Conservation (phyloP, 2,329 filamentous ascomycete genomes). For the Aspergillus carbonarius region DNA sequence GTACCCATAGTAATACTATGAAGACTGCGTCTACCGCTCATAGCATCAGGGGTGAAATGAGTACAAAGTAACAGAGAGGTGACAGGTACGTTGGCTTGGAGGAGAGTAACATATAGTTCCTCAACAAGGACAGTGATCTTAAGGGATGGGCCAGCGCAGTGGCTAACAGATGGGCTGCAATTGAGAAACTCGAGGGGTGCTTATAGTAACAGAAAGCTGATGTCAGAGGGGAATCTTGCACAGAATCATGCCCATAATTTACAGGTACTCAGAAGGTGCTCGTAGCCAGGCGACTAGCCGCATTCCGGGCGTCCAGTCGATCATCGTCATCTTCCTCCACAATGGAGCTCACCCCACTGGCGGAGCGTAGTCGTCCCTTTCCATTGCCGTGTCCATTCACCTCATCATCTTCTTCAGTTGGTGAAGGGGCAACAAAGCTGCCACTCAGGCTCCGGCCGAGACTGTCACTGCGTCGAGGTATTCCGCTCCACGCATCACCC, state of each 20-base stretch:
- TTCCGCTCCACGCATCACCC: slow-evolving; percentile 97
- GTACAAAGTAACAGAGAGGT: not conserved
- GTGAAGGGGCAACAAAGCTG: slow-evolving; percentile 64
- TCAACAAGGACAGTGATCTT: not conserved
- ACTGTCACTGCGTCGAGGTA: slow-evolving; percentile 78
- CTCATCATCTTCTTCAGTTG: slow-evolving; percentile 61
- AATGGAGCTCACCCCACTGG: slow-evolving; percentile 47
- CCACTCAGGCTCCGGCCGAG: slow-evolving; percentile 74
- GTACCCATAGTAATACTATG: not conserved
- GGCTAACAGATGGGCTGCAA: not conserved
- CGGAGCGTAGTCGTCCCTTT: slow-evolving; percentile 48
- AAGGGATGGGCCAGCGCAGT: not conserved
- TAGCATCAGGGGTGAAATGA: not conserved
- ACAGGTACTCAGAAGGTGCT: slow-evolving; percentile 73
- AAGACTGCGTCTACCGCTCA: not conserved
- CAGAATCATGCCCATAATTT: slow-evolving; percentile 35
- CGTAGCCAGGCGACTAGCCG: slow-evolving; percentile 86
- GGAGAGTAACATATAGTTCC: not conserved
- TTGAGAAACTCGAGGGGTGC: slow-evolving; percentile 1
- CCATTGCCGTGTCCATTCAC: slow-evolving; percentile 44
- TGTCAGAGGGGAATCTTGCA: slow-evolving; percentile 33
- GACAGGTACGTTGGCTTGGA: not conserved
- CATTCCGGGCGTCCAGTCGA: slow-evolving; percentile 90
- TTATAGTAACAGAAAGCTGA: slow-evolving; percentile 18
- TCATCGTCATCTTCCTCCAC: slow-evolving; percentile 74